Evolutionary conservation across 352 stramenopile species (phyloP).

Genomic region (Aphanomyces cochlioides): DNA sequence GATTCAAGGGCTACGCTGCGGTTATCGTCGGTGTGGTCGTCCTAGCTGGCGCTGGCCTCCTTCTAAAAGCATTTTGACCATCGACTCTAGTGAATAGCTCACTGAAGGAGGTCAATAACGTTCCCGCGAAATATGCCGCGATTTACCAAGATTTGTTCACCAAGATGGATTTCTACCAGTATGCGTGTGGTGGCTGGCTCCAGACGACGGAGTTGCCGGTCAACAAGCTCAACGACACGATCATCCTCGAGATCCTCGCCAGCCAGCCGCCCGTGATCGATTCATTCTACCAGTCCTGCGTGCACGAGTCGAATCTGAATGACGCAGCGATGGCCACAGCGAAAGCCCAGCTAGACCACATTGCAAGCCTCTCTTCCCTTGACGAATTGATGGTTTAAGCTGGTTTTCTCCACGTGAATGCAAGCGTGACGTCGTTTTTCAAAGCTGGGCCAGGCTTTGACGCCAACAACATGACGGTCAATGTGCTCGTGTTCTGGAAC

Average conservation of each 20-base stretch:
- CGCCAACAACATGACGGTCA: conserved; percentile 41
- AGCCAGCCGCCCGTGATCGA: conserved; percentile 50
- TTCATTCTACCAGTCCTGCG: conserved; percentile 58
- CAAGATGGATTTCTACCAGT: conserved; percentile 82
- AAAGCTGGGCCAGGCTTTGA: conserved; percentile 43
- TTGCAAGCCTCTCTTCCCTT: conserved; percentile 45
- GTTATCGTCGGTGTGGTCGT: no score
- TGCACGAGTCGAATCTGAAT: conserved; percentile 47
- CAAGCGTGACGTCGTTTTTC: conserved; percentile 48
- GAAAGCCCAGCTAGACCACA: conserved; percentile 36
- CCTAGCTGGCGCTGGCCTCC: no score
- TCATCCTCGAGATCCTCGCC: conserved; percentile 49
- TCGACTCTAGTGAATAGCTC: no score
- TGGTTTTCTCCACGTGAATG: conserved; percentile 45
- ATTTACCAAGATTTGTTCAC: no score
- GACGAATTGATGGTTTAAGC: conserved; percentile 41
- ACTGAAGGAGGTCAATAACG: no score
- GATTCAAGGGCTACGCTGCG: no score
- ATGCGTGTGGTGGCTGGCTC: conserved; percentile 72
- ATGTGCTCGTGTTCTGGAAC: no score
- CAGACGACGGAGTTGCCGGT: conserved; percentile 49
- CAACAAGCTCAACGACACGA: conserved; percentile 48
- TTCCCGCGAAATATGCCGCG: no score
- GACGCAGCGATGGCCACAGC: conserved; percentile 40
- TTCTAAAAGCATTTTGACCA: no score